A percentile compares a stretch with the other conserved stretches of the same genome.
Conservation (phyloP, 805 yeast genomes). For the Torulaspora maleeae region DNA sequence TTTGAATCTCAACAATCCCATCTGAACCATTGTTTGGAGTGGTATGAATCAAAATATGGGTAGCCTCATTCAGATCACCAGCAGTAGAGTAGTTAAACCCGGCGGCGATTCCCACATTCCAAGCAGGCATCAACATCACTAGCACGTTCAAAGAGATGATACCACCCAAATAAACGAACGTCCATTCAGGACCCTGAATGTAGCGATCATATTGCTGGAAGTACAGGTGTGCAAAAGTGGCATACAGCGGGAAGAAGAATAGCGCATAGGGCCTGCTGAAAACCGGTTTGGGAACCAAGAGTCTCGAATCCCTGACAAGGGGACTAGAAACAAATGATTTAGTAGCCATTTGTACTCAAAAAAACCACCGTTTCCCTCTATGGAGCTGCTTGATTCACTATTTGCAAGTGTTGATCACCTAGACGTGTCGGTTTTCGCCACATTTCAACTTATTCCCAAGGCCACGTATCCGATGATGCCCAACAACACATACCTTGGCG, state of each 20-base stretch:
- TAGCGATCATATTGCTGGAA: constrained; percentile 66
- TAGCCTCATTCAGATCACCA: constrained; percentile 53
- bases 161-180: constrained; percentile 77
- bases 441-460: background rate
- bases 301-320: constrained; percentile 63
- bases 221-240: constrained; percentile 64
- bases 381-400: background rate
- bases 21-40: constrained; percentile 83
- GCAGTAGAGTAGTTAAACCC: constrained; percentile 63
- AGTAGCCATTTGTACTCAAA: constrained; percentile 16
- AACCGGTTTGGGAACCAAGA: constrained; percentile 63
- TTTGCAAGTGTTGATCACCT: background rate
- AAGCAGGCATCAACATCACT: constrained; percentile 85
- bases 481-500: background rate
- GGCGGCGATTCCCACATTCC: constrained; percentile 74
- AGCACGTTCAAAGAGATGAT: constrained; percentile 68
- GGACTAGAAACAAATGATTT: constrained; percentile 59
- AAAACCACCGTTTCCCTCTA: background rate
- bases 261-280: constrained; percentile 69
- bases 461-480: constrained; percentile 4
- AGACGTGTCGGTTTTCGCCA: constrained; percentile 6
- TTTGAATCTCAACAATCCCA: constrained; percentile 62
- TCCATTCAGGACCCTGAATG: constrained; percentile 92
- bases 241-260: constrained; percentile 78
- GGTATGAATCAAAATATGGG: constrained; percentile 71